phyloP scores from a whole-genome alignment of 331 rosid species.

The Cydonia oblonga region DNA sequence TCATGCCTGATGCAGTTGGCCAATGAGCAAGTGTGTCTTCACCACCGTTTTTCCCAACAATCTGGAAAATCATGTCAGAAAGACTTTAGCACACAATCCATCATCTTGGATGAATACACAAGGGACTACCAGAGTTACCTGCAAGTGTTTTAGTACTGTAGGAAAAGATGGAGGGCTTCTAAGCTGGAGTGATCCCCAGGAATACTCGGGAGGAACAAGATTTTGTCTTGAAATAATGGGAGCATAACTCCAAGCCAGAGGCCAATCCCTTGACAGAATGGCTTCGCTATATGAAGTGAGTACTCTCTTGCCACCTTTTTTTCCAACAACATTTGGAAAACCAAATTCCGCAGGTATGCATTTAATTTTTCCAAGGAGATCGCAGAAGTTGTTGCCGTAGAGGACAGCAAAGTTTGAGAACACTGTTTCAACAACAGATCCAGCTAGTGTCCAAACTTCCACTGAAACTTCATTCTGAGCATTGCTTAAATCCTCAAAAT shows the following conservation, averaged over 20 bases:
- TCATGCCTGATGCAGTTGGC: slow-evolving; percentile 71
- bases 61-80: slow-evolving; percentile 35
- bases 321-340: slow-evolving; percentile 59
- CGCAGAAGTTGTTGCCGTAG: slow-evolving; percentile 81
- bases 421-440: slow-evolving; percentile 72
- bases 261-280: slow-evolving; percentile 83
- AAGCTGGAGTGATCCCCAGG: slow-evolving; percentile 85
- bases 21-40: slow-evolving; percentile 97
- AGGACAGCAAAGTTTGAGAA: slow-evolving; percentile 81
- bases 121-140: slow-evolving; percentile 37
- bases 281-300: slow-evolving; percentile 78
- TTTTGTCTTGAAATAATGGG: slow-evolving; percentile 71
- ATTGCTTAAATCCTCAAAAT: slow-evolving; percentile 50
- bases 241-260: slow-evolving; percentile 90
- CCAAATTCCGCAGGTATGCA: slow-evolving; percentile 89
- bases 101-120: slow-evolving; percentile 4
- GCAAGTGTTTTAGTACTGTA: slow-evolving; percentile 73
- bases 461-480: slow-evolving; percentile 52
- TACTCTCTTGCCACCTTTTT: slow-evolving; percentile 70
- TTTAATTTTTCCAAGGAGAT: slow-evolving; percentile 66
- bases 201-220: slow-evolving; percentile 72
- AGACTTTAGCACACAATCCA: slow-evolving; percentile 5
- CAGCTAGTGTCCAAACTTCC: slow-evolving; percentile 85
- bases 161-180: slow-evolving; percentile 82
- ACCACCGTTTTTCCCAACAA: slow-evolving; percentile 76